Conservation (phyloP, 2,329 filamentous ascomycete species). For the Xylariaceae sp. region DNA sequence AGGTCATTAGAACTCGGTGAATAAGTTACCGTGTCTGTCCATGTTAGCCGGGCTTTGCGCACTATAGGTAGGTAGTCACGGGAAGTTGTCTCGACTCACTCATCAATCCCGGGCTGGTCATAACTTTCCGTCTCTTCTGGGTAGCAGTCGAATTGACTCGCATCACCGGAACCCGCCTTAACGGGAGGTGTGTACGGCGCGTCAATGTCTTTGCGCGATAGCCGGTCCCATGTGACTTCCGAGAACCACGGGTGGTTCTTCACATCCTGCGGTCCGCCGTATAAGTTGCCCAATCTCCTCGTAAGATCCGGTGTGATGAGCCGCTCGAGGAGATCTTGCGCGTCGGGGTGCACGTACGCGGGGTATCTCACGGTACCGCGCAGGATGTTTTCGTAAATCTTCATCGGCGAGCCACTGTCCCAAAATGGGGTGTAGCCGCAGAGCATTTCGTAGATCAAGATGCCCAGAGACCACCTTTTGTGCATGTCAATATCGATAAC, state of each 20-base stretch:
- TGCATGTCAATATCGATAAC: constrained; percentile 7
- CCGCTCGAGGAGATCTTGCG: constrained; percentile 84
- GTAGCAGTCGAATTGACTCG: constrained; percentile 96
- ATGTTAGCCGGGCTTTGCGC: constrained; percentile 5
- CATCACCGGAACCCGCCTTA: constrained; percentile 86
- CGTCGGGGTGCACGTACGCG: constrained; percentile 89
- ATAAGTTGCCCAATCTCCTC: constrained; percentile 89
- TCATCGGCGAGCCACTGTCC: constrained; percentile 96
- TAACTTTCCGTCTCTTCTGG: constrained; percentile 95
- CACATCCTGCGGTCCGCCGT: constrained; percentile 83
- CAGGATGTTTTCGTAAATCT: constrained; percentile 99
- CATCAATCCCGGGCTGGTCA: constrained; percentile 70
- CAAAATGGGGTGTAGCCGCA: constrained; percentile 99
- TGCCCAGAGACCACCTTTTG: constrained; percentile 91
- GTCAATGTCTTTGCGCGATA: constrained; percentile 94
- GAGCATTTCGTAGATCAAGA: constrained; percentile 98
- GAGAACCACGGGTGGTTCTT: constrained; percentile 96
- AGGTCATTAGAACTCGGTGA: constrained; percentile 62
- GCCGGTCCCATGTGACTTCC: constrained; percentile 94
- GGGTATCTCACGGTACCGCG: constrained; percentile 96
- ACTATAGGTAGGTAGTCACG: background rate
- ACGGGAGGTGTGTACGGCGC: constrained; percentile 96
- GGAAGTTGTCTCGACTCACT: constrained; percentile 61
- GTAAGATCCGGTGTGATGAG: constrained; percentile 93
- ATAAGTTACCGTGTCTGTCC: constrained; percentile 64